These are phyloP conservation scores for Phytophthora palmivora DNA, from an alignment of 352 stramenopile genomes.

Conservation along the genomic window DNA sequence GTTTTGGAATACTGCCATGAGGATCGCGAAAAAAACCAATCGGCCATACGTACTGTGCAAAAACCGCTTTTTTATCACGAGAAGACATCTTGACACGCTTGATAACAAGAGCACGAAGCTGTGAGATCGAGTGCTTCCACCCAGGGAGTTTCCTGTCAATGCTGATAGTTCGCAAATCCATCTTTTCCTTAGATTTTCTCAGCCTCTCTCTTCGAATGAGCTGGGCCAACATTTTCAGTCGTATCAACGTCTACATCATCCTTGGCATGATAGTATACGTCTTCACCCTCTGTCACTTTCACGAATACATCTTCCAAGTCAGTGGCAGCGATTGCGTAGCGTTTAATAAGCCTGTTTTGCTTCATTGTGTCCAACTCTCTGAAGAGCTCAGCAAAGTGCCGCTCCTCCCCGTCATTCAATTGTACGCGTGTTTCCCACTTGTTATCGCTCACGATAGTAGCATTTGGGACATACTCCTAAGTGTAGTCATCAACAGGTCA, in stretches of 20 bases:
- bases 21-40: slow-evolving; percentile 63
- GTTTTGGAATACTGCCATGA: slow-evolving; percentile 56
- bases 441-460: slow-evolving; percentile 70
- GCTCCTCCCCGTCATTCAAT: slow-evolving; percentile 91
- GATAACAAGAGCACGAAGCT: slow-evolving; percentile 57
- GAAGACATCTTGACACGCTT: slow-evolving; percentile 65
- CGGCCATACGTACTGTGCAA: slow-evolving; percentile 79
- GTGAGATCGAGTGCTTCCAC: slow-evolving; percentile 43
- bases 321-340: slow-evolving; percentile 97
- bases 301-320: slow-evolving; percentile 99
- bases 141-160: slow-evolving; percentile 27
- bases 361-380: slow-evolving; percentile 82
- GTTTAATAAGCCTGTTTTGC: slow-evolving; percentile 69
- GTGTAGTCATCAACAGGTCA: slow-evolving; percentile 35
- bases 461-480: slow-evolving; percentile 88
- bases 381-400: slow-evolving; percentile 93
- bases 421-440: slow-evolving; percentile 94
- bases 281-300: slow-evolving; percentile 87
- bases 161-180: slow-evolving; percentile 2
- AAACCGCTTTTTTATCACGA: slow-evolving; percentile 67
- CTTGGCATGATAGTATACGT: slow-evolving; percentile 77
- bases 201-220: slow-evolving; percentile 5
- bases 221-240: slow-evolving; percentile 1
- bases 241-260: slow-evolving; percentile 39
- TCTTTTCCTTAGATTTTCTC: slow-evolving; percentile 27